Evolutionary conservation across 2,329 filamentous ascomycete genomes (phyloP).

Genomic region (Leptographium wingfieldii): DNA sequence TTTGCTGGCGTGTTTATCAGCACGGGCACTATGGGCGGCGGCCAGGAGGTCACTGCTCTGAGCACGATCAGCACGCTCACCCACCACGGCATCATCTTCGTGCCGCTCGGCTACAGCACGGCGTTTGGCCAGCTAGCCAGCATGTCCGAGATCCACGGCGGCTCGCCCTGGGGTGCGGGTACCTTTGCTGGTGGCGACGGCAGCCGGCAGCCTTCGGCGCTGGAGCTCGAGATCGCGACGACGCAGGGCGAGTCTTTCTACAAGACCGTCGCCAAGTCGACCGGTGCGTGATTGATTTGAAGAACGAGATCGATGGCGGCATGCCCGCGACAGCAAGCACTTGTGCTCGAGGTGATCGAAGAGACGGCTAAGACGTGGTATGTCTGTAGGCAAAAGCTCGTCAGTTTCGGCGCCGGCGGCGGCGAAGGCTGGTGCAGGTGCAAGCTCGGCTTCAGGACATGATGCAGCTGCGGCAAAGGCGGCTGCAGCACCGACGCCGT

Average conservation of each 20-base stretch:
- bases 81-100: conserved; percentile 92
- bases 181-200: conserved; percentile 74
- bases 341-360: not conserved
- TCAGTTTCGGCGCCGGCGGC: not conserved
- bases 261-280: conserved; percentile 56
- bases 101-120: conserved; percentile 87
- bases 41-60: conserved; percentile 82
- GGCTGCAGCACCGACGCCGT: not conserved
- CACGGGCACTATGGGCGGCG: conserved; percentile 73
- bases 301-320: not conserved
- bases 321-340: not conserved
- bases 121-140: conserved; percentile 58
- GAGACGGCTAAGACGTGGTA: not conserved
- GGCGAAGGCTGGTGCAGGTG: not conserved
- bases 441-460: not conserved
- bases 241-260: conserved; percentile 82
- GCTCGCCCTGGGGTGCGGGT: conserved; percentile 84
- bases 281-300: conserved; percentile 57
- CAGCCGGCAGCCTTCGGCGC: conserved; percentile 61
- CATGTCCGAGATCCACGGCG: conserved; percentile 70
- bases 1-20: conserved; percentile 84
- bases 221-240: conserved; percentile 68
- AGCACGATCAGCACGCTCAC: conserved; percentile 70
- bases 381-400: not conserved
- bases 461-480: not conserved